Base-by-base conservation (phyloP, 108 stramenopile genomes). In the Thalassiosira profunda region DNA sequence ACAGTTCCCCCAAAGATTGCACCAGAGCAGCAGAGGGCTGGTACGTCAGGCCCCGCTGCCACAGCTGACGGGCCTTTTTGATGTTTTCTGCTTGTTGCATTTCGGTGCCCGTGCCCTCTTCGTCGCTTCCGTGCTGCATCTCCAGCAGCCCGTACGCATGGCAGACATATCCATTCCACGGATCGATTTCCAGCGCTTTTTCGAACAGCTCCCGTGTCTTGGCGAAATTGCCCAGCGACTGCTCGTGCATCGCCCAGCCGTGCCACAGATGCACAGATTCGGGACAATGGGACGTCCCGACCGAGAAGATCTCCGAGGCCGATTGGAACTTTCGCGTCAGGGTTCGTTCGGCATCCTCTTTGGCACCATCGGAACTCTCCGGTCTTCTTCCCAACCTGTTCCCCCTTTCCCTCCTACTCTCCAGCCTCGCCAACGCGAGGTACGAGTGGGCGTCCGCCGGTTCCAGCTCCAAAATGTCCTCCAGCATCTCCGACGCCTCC, bases 201-300 rank as follows among this genome's bases (percentile, higher is more conserved):
- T 90, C 76, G 48, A 81, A 86, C 49, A 90, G 53, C 55, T 77
- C 40, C 46, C 86, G 73, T 21, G 93, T 89, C 20, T 62, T 33
- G 5, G 71, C 58, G 2, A 33, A 33, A 46, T 85, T 75, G 9
- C 82, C 76, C n/a, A 70, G 45, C 1, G 81, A 79, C 57, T 84
- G 70, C 58, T 91, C 90, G 54, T 90, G 87, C 48, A 87, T 75
- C 12, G 90, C 93, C 88, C 88, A 94, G 11, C 73, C 89, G 52
- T 94, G 93, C 78, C 82, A 87, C 9, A 94, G 62, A 67, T 90
- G 87, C 11, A 91, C 67, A 31, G 72, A 84, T 0, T 67, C 20
- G 1, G 93, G 93, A 51, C 93, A 94, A 11, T 72, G 41, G 4
- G 36, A 7, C 0, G 83, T 87, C 2, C 93, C 93, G 3, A 28